Percentiles rank a stretch among this genome's conserved stretches.
Evolutionary conservation across 208 protist genomes (phyloP).

Genomic region (Leishmania lainsoni): DNA sequence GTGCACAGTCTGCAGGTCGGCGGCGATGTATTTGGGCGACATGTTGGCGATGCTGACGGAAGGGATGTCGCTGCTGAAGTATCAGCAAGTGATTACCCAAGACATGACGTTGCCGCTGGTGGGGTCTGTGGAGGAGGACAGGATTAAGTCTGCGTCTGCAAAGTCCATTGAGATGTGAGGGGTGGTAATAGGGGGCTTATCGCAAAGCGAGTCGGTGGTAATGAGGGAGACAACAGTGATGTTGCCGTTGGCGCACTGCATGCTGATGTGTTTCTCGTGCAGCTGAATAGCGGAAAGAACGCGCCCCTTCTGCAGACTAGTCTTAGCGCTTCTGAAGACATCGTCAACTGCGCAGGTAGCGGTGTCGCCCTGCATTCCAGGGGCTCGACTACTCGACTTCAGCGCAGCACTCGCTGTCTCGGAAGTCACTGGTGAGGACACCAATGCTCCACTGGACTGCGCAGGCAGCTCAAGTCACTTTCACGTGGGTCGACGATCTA

Average conservation of each 20-base stretch:
- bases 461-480: too few species aligned
- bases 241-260: conserved; percentile 25
- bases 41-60: conserved; percentile 43
- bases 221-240: not conserved
- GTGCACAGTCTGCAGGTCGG: conserved; percentile 14
- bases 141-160: conserved; percentile 48
- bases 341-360: conserved; percentile 27
- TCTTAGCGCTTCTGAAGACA: conserved; percentile 45
- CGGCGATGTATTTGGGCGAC: conserved; percentile 7
- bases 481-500: too few species aligned
- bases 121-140: conserved; percentile 60
- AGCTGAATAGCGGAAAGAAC: conserved; percentile 44
- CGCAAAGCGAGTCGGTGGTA: not conserved
- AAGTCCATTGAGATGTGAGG: conserved; percentile 43
- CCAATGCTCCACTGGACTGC: too few species aligned
- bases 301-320: conserved; percentile 23
- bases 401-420: too few species aligned
- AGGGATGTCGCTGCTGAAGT: conserved; percentile 21
- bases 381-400: too few species aligned
- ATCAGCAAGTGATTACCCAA: conserved; percentile 52
- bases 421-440: too few species aligned
- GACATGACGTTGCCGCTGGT: conserved; percentile 10
- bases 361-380: too few species aligned
- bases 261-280: conserved; percentile 45
- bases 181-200: conserved; percentile 34